Percentiles rank a stretch among this genome's conserved stretches.
Evolutionary conservation across 1,284 basidiomycete species (phyloP).

Genomic region (Rhodotorula sp.): DNA sequence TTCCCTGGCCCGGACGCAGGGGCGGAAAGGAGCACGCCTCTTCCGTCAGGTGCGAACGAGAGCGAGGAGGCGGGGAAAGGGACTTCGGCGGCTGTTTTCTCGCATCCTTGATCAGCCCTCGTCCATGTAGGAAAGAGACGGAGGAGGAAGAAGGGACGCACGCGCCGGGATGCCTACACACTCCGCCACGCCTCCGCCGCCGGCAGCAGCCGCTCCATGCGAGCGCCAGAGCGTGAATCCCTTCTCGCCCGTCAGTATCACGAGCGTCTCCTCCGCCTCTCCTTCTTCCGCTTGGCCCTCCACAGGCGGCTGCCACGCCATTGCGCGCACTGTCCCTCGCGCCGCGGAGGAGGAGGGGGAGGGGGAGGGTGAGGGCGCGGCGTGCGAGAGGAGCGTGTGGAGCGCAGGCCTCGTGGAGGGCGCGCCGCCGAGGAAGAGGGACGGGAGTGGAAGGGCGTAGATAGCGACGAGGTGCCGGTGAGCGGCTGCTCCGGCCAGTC

Average conservation of each 20-base stretch:
- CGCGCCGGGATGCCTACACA: conserved; percentile 22
- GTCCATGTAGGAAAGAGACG: no score
- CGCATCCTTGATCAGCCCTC: not conserved
- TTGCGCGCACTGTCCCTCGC: not conserved
- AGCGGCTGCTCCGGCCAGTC: not conserved
- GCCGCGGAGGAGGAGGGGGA: not conserved
- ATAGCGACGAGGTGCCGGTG: conserved; percentile 2
- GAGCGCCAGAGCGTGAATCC: conserved; percentile 23
- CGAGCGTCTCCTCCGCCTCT: conserved; percentile 5
- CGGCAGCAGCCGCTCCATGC: no score
- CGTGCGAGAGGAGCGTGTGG: conserved; percentile 16
- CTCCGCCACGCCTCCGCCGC: conserved; percentile 3
- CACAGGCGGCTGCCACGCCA: conserved; percentile 18
- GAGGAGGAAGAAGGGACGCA: conserved; percentile 6
- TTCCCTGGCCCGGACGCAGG: not conserved
- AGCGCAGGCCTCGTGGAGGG: not conserved
- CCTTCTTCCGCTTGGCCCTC: not conserved
- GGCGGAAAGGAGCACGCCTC: conserved; percentile 9
- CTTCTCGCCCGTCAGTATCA: conserved; percentile 9
- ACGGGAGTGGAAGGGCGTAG: not conserved
- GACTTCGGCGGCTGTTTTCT: not conserved
- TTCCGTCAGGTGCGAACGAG: conserved; percentile 3
- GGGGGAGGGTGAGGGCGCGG: not conserved
- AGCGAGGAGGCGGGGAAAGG: not conserved
- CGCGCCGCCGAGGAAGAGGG: not conserved